phyloP scores from a whole-genome alignment of 2,329 filamentous ascomycete genomes.

The Ampelomyces quisqualis region DNA sequence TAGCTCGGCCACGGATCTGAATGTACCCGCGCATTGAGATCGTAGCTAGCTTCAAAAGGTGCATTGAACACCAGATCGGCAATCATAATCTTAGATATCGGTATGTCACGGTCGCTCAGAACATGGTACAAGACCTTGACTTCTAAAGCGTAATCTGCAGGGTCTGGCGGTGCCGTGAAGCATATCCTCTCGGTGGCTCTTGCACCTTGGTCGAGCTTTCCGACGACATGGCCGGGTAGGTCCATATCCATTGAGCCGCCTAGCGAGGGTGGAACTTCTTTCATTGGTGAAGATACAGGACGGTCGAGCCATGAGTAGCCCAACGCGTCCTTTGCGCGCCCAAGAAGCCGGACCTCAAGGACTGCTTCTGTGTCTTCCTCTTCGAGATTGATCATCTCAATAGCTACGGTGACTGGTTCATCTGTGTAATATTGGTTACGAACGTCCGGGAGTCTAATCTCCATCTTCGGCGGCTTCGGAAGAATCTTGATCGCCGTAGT shows the following conservation, averaged over 20 bases:
- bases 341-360: constrained; percentile 68
- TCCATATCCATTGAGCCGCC: constrained; percentile 29
- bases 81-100: constrained; percentile 71
- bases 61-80: constrained; percentile 72
- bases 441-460: constrained; percentile 65
- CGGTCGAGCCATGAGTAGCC: constrained; percentile 51
- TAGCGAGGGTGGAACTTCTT: constrained; percentile 28
- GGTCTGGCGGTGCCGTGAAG: constrained; percentile 46
- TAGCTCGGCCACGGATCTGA: constrained; percentile 81
- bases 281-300: constrained; percentile 34
- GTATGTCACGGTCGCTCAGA: constrained; percentile 74
- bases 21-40: constrained; percentile 78
- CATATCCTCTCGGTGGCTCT: constrained; percentile 39
- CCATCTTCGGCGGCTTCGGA: constrained; percentile 89
- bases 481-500: constrained; percentile 67
- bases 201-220: constrained; percentile 35
- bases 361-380: constrained; percentile 73
- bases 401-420: constrained; percentile 67
- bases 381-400: constrained; percentile 79
- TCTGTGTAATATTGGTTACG: constrained; percentile 80
- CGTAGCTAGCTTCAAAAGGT: constrained; percentile 90
- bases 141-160: constrained; percentile 66
- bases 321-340: constrained; percentile 52
- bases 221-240: constrained; percentile 42
- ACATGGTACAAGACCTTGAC: constrained; percentile 77